phyloP scores from a whole-genome alignment of 305 asterid genomes.

The Solanum aculeatissimum region DNA sequence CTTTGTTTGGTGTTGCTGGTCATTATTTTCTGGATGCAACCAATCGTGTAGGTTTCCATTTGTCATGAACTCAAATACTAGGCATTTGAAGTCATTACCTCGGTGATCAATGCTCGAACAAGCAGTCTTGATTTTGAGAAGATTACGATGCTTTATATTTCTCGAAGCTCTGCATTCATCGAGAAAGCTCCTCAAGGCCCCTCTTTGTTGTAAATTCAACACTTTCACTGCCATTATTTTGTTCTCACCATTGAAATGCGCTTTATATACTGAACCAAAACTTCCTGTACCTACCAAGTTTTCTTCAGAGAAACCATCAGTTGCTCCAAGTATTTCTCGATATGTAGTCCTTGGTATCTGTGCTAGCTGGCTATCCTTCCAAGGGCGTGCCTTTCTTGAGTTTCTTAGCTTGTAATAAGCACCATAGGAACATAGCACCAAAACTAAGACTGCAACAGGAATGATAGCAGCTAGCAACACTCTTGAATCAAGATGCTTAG shows the following conservation, averaged over 20 bases:
- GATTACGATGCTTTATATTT: conserved; percentile 27
- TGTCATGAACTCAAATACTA: conserved; percentile 24
- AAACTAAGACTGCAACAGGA: background rate
- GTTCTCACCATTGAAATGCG: background rate
- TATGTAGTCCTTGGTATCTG: conserved; percentile 14
- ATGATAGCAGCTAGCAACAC: background rate
- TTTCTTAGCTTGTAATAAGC: background rate
- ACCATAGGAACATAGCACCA: background rate
- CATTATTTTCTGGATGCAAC: conserved; percentile 9
- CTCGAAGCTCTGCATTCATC: conserved; percentile 26
- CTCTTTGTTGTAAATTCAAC: conserved; percentile 15
- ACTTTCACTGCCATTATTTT: conserved; percentile 25
- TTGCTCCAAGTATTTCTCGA: conserved; percentile 10
- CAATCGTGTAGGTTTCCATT: conserved; percentile 23
- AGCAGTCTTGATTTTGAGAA: conserved; percentile 16
- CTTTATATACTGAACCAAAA: conserved; percentile 30
- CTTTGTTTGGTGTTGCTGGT: background rate
- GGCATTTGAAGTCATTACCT: conserved; percentile 28
- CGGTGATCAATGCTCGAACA: conserved; percentile 17
- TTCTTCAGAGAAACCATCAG: conserved; percentile 19
- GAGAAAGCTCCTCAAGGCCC: conserved; percentile 22
- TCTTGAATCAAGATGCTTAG: background rate
- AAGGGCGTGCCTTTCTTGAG: background rate
- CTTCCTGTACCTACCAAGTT: conserved; percentile 27
- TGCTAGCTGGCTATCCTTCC: background rate